Evolutionary conservation across 2,329 filamentous ascomycete species (phyloP).

Genomic region (Trichoderma sp.): DNA sequence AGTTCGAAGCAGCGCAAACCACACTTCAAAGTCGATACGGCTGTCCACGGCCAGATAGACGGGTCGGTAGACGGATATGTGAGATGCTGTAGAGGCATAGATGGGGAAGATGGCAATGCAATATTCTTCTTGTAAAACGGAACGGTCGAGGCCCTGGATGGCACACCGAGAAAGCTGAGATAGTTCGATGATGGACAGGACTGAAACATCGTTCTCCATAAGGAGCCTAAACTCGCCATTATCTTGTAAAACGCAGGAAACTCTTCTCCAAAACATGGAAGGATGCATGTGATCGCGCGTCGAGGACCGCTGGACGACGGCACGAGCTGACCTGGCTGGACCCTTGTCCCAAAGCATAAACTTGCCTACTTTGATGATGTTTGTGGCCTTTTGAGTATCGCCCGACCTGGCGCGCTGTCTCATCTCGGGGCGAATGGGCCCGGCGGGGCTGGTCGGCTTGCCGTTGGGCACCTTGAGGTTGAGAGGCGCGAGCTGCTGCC

Average conservation of each 20-base stretch:
- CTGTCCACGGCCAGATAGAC: slow-evolving; percentile 87
- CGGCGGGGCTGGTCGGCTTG: slow-evolving; percentile 38
- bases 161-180: slow-evolving; percentile 87
- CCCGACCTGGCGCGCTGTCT: slow-evolving; percentile 44
- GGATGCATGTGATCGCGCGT: slow-evolving; percentile 57
- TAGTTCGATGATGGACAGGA: slow-evolving; percentile 82
- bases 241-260: slow-evolving; percentile 91
- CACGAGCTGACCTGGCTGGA: slow-evolving; percentile 53
- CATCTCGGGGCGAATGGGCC: slow-evolving; percentile 46
- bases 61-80: slow-evolving; percentile 77
- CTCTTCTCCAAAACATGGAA: slow-evolving; percentile 73
- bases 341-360: slow-evolving; percentile 90
- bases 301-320: slow-evolving; percentile 59
- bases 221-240: slow-evolving; percentile 93
- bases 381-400: slow-evolving; percentile 46
- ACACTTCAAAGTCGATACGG: slow-evolving; percentile 91
- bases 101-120: slow-evolving; percentile 96
- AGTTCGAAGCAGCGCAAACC: slow-evolving; percentile 88
- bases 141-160: slow-evolving; percentile 85
- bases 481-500: slow-evolving; percentile 72
- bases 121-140: slow-evolving; percentile 88
- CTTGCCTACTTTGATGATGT: slow-evolving; percentile 94
- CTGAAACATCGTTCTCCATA: slow-evolving; percentile 77
- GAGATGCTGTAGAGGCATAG: slow-evolving; percentile 74
- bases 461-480: slow-evolving; percentile 52